Base-by-base conservation (phyloP, 805 yeast genomes). In the Nakazawaea molendinolei region DNA sequence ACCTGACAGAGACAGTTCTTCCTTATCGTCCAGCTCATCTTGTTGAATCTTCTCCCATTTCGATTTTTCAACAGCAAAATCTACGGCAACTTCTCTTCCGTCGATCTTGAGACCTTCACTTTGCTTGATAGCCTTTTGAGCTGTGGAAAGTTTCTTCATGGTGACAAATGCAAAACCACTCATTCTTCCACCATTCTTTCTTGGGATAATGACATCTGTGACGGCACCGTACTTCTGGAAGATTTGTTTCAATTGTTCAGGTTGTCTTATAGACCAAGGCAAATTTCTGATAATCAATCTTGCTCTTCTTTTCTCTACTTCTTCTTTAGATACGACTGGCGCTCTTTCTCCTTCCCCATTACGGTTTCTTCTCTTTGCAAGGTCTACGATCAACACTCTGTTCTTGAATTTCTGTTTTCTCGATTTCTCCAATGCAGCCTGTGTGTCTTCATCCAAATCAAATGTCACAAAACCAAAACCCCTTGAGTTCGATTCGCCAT, bases 391-490 rank as follows among this genome's bases (percentile, higher is more conserved):
- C 38, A 92, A 66, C 9, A 76, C 45, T 44, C 79, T 71, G 19
- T 74, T 76, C 40, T 82, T 69, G 47, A 92, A 74, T 51, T 79
- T 84, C 31, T 64, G 50, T 51, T 70, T 79, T 54, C 78, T 76
- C 12, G 90, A 65, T 45, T 76, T 72, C 15, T 68, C 74, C 44
- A 89, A 63, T 0, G 97, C 97, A 31, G 71, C 63, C 27, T 71
- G 55, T 0, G 96, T 84, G 53, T 92, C 98, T 32, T 86, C 95
- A 44, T 85, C 87, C 33, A 72, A 60, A 2, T 84, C 75, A 57
- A 92, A 92, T 24, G 95, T 80, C 12, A 87, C 98, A 58, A 92
- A 92, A 3, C 98, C 98, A 60, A 89, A 92, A 2, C 98, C 97
- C 55, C 89, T 73, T 3, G 96, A 86, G 30, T 80, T 69, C 37